These are phyloP conservation scores for Alternaria rosae DNA, from an alignment of 2,329 filamentous ascomycete species.

Conservation along the genomic window DNA sequence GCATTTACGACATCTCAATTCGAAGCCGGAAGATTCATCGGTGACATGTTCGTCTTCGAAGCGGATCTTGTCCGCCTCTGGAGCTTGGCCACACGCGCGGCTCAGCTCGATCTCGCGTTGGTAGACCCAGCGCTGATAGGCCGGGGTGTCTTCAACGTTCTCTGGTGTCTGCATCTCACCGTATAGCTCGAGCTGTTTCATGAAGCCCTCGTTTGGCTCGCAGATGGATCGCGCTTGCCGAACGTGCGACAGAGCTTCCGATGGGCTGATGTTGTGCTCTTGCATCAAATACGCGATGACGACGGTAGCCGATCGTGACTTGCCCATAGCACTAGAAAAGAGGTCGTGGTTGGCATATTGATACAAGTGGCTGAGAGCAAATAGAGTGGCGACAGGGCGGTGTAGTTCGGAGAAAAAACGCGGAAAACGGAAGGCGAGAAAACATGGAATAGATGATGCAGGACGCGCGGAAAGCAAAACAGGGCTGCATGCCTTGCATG, in stretches of 20 bases:
- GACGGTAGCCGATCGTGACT: slow-evolving; percentile 87
- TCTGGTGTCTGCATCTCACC: slow-evolving; percentile 84
- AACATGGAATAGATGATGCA: slow-evolving; percentile 25
- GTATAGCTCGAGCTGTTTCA: slow-evolving; percentile 86
- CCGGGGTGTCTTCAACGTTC: slow-evolving; percentile 71
- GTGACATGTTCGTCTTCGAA: slow-evolving; percentile 75
- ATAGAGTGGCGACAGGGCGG: slow-evolving; percentile 48
- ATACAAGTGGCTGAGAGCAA: slow-evolving; percentile 33
- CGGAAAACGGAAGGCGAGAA: slow-evolving; percentile 25
- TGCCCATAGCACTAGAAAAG: slow-evolving; percentile 83
- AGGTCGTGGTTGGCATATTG: slow-evolving; percentile 44
- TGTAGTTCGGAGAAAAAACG: slow-evolving; percentile 29
- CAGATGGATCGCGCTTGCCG: slow-evolving; percentile 76
- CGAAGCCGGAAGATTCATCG: slow-evolving; percentile 55
- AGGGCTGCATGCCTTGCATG: slow-evolving; percentile 15
- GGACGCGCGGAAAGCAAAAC: slow-evolving; percentile 32
- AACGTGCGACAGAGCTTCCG: slow-evolving; percentile 74
- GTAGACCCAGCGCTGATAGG: slow-evolving; percentile 83
- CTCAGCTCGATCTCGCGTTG: slow-evolving; percentile 70
- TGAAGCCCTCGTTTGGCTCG: slow-evolving; percentile 91
- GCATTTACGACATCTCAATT: slow-evolving; percentile 91
- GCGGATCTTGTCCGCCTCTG: slow-evolving; percentile 75
- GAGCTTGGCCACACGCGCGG: slow-evolving; percentile 78
- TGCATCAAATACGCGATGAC: slow-evolving; percentile 85
- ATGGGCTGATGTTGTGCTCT: slow-evolving; percentile 58